These are phyloP conservation scores for Hypocreales sp. DNA, from an alignment of 2,329 filamentous ascomycete genomes.

Conservation along the genomic window DNA sequence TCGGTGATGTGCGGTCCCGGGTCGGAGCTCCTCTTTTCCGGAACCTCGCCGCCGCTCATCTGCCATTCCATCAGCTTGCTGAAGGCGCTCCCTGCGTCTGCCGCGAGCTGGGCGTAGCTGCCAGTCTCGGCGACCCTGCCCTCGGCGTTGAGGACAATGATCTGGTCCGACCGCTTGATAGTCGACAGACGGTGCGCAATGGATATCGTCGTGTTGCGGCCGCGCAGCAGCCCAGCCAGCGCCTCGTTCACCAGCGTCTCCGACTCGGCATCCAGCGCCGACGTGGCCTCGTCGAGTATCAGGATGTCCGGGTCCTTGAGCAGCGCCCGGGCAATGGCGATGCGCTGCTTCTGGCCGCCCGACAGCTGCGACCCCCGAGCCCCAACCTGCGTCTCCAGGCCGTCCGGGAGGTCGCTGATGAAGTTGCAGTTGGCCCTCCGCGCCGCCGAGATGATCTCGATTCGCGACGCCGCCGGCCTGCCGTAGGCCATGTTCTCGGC, in stretches of 20 bases:
- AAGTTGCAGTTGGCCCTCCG: constrained; percentile 91
- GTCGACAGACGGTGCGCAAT: constrained; percentile 93
- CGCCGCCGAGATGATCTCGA: constrained; percentile 75
- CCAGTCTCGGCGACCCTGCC: constrained; percentile 86
- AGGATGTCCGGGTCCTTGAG: constrained; percentile 95
- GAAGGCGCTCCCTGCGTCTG: constrained; percentile 66
- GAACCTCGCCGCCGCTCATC: constrained; percentile 66
- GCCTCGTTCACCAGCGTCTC: constrained; percentile 94
- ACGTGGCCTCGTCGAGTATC: constrained; percentile 92
- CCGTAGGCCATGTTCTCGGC: constrained; percentile 89
- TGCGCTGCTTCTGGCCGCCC: constrained; percentile 93
- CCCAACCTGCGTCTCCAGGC: constrained; percentile 85
- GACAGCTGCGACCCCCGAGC: constrained; percentile 86
- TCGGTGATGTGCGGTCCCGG: constrained; percentile 29
- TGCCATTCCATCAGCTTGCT: constrained; percentile 98
- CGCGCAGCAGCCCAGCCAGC: constrained; percentile 62
- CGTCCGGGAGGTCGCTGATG: constrained; percentile 91
- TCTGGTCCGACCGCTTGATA: constrained; percentile 88
- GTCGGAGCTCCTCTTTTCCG: constrained; percentile 21
- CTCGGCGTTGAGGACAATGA: constrained; percentile 78
- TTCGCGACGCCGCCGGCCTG: constrained; percentile 58
- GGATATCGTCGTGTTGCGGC: constrained; percentile 90
- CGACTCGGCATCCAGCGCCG: constrained; percentile 87
- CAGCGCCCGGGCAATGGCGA: constrained; percentile 87
- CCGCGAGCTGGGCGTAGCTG: constrained; percentile 61